Evolutionary conservation across 176 grass and related monocot genomes (phyloP).

Genomic region (Aegilops tauschii): DNA sequence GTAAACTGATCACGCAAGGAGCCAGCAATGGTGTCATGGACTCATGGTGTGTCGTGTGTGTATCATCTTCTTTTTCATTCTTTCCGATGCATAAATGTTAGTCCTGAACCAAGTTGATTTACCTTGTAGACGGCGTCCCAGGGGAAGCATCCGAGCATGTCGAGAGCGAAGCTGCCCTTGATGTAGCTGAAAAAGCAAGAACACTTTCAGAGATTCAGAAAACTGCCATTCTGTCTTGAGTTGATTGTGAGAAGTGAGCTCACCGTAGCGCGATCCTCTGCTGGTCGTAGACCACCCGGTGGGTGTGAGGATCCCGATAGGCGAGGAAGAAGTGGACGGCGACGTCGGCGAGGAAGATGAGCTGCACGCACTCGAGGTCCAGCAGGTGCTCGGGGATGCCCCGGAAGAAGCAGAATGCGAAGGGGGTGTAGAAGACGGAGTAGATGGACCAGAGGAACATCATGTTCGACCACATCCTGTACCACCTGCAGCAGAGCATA

Average conservation of each 20-base stretch:
- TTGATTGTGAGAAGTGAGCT: background rate
- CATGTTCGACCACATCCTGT: slow-evolving; percentile 62
- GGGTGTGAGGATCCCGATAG: slow-evolving; percentile 66
- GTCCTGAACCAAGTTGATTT: background rate
- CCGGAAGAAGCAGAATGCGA: slow-evolving; percentile 83
- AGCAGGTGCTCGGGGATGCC: slow-evolving; percentile 59
- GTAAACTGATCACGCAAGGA: slow-evolving; percentile 33
- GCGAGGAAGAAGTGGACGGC: slow-evolving; percentile 67
- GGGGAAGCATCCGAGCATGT: slow-evolving; percentile 81
- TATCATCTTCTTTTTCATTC: background rate
- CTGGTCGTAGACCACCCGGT: slow-evolving; percentile 62
- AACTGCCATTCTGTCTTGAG: background rate
- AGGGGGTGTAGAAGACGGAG: slow-evolving; percentile 83
- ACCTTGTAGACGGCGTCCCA: slow-evolving; percentile 94
- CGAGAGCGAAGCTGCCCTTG: slow-evolving; percentile 64
- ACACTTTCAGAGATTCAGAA: background rate
- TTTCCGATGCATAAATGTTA: background rate
- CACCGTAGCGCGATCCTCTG: slow-evolving; percentile 64
- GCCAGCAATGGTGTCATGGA: background rate
- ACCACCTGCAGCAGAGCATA: slow-evolving; percentile 42
- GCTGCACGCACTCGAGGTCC: slow-evolving; percentile 73
- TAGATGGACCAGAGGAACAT: slow-evolving; percentile 82
- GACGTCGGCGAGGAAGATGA: slow-evolving; percentile 81
- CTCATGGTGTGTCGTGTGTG: background rate
- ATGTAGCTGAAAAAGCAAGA: slow-evolving; percentile 56